phyloP scores from a whole-genome alignment of 805 yeast species.

The Yamadazyma sp. region DNA sequence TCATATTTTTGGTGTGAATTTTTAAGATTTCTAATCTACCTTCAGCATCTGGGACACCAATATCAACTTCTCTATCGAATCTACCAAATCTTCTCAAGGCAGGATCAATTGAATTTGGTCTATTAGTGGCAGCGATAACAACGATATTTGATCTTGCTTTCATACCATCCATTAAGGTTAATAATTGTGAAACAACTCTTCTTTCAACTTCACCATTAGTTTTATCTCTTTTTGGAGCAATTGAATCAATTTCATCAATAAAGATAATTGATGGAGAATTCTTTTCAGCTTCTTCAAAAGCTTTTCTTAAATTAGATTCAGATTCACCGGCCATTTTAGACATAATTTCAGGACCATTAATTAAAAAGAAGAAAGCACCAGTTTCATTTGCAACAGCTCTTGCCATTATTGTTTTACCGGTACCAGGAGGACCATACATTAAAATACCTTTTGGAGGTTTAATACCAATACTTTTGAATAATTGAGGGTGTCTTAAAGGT shows the following conservation, averaged over 20 bases:
- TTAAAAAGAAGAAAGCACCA: constrained; percentile 96
- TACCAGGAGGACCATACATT: constrained; percentile 99
- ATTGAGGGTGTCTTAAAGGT: constrained; percentile 97
- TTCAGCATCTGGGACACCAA: constrained; percentile 95
- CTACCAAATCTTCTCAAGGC: constrained; percentile 84
- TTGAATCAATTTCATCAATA: constrained; percentile 97
- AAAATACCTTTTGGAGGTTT: constrained; percentile 98
- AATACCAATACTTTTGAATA: constrained; percentile 96
- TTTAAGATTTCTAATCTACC: constrained; percentile 96
- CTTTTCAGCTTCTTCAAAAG: constrained; percentile 98
- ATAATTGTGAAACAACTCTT: constrained; percentile 96
- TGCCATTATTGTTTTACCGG: constrained; percentile 99
- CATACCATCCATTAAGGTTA: constrained; percentile 99
- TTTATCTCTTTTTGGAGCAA: constrained; percentile 99
- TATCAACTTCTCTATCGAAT: constrained; percentile 83
- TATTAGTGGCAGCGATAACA: constrained; percentile 95
- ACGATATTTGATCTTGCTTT: constrained; percentile 98
- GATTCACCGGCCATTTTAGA: constrained; percentile 99
- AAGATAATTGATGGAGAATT: constrained; percentile 97
- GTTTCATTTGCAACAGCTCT: constrained; percentile 99
- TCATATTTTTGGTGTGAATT: constrained; percentile 98
- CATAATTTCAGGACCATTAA: constrained; percentile 99
- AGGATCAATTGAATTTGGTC: constrained; percentile 84
- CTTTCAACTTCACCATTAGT: constrained; percentile 99
- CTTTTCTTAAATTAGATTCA: constrained; percentile 94